Evolutionary conservation across 805 yeast species (phyloP), one percentile per base, ranked within the genome.

Genomic region (Hemisphaericaspora nanyangensis): DNA sequence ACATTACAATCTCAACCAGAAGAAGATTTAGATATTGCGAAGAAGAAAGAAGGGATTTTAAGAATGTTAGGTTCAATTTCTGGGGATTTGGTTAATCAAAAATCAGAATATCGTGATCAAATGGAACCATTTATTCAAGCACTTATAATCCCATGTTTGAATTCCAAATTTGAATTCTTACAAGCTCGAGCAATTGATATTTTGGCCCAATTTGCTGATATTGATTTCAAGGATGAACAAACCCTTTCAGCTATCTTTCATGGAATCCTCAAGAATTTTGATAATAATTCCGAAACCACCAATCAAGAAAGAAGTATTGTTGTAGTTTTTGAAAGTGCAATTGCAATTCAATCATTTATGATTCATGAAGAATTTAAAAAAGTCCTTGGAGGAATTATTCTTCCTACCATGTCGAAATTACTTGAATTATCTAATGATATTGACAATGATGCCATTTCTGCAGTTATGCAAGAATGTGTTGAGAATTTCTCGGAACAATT

Each of bases 401-500:
- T 90, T 24, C 85, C 85, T 27, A 79, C 90, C 1, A 86, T 93
- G 87, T 86, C 88, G 46, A 80, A 76, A 48, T 67, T 93, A 41
- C 68, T 91, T 47, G 76, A 74, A 7, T 63, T 91, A 33, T 81
- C 95, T 4, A 82, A 86, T 53, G 80, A 81, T 42, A 79, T 90
- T 47, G 99, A 91, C 52, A 80, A 84, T 42, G 99, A 93, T 55
- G 77, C 89, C 2, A 74, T 93, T 20, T 79, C 95, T 17, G 85
- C 83, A 17, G 96, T 91, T 6, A 88, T 91, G 83, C 98, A 91
- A 68, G 96, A 90, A 52, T 83, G 93, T 56, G 97, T 91, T 22
- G 96, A 90, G 55, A 79, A 77, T 42, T 93, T 84, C 61, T 75
- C 95, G 5, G 85, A 82, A 47, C 95, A 91, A 60, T 70, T 91